Evolutionary conservation across 2,329 filamentous ascomycete genomes (phyloP), one percentile per base, ranked within the genome.

Genomic region (Allantophomopsis cytisporea): DNA sequence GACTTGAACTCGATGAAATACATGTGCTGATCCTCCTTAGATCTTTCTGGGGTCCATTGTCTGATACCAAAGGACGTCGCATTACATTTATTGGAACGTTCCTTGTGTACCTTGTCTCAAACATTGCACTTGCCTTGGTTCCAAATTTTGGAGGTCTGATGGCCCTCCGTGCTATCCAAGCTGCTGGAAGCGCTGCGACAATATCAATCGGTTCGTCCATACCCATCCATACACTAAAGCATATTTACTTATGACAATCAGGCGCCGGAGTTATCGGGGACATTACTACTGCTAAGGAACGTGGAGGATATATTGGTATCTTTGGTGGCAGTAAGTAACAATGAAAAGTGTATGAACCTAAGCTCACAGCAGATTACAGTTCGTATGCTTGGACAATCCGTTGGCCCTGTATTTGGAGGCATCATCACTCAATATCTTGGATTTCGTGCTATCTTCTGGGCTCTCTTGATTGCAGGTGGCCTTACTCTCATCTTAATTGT

Each of bases 281-380:
- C 42, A 62, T 64, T 41, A 40, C 53, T 11, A 45, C 49, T 14
- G 53, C 56, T 14, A 52, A 58, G 1, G 77, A 84, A 50, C 61
- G 51, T 36, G 50, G 80, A 42, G 76, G 68, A 39, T 87, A 81
- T 51, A 77, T 87, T 59, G 80, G 72, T 32, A 68, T 76, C 8
- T 57, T 59, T 45, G 57, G 56, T 31, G 58, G 59, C 43, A 54
- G 57, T 58, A 45, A 53, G 54, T 49, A 34, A 11, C 14, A 3
- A 33, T 17, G 16, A 14, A n/a, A 16, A 3, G 3, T 12, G 21
- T 23, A 18, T 15, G 7, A 20, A n/a, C 8, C 18, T 8, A 35
- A 14, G 23, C n/a, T 20, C 7, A 18, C 21, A 31, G 41, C 41
- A 43, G 43, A 12, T n/a, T 13, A 17, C 14, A 60, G 55, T 60